These are phyloP conservation scores for Ustilago shanxiensis DNA, from an alignment of 1,284 basidiomycete genomes.

Conservation along the genomic window DNA sequence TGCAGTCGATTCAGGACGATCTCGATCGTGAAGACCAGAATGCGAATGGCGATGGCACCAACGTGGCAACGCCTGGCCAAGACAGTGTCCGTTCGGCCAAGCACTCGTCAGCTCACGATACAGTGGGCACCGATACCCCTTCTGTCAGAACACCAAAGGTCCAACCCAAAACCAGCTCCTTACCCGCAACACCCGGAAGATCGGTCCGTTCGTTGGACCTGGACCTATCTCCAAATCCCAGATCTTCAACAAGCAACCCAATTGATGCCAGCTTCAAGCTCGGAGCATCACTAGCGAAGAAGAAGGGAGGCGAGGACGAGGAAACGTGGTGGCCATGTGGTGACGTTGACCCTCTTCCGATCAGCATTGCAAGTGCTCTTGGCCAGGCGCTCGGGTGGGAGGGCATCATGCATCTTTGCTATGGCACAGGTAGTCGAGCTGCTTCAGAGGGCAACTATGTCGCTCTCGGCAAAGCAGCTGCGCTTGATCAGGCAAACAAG, in stretches of 20 bases:
- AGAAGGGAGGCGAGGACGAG: conserved; percentile 28
- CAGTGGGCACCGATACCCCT: conserved; percentile 29
- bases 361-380: conserved; percentile 57
- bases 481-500: conserved; percentile 49
- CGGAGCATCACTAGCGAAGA: conserved; percentile 24
- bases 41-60: conserved; percentile 5
- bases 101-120: conserved; percentile 16
- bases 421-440: conserved; percentile 58
- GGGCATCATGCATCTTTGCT: conserved; percentile 67
- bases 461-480: conserved; percentile 61
- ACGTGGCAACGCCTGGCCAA: conserved; percentile 25
- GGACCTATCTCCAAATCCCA: conserved; percentile 30
- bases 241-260: conserved; percentile 24
- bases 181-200: conserved; percentile 34
- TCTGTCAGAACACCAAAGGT: conserved; percentile 37
- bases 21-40: neutral
- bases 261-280: conserved; percentile 49
- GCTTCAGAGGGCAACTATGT: conserved; percentile 42
- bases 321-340: conserved; percentile 62
- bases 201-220: conserved; percentile 42
- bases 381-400: conserved; percentile 66
- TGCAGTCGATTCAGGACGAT: conserved; percentile 24
- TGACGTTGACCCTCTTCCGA: conserved; percentile 58
- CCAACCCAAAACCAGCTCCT: conserved; percentile 21
- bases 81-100: conserved; percentile 11